Conservation (phyloP, 1,284 basidiomycete genomes). For the Sporisorium exsertum region DNA sequence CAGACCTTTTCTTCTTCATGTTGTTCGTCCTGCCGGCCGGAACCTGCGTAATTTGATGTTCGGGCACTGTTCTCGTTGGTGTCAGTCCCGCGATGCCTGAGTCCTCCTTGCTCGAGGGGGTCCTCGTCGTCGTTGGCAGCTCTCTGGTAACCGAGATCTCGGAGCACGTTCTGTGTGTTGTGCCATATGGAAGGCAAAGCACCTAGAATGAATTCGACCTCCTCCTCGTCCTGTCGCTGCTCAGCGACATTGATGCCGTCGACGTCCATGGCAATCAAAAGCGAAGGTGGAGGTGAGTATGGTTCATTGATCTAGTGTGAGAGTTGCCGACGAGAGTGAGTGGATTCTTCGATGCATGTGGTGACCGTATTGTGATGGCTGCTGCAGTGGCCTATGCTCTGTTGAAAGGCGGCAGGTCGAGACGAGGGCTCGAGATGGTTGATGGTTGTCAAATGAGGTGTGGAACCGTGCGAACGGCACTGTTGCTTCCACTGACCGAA, state of each 20-base stretch:
- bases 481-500: slow-evolving; percentile 2
- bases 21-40: background rate
- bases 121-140: slow-evolving; percentile 3
- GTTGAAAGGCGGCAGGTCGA: background rate
- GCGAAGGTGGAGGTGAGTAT: background rate
- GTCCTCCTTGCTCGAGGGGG: slow-evolving; percentile 2
- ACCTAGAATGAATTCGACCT: slow-evolving; percentile 46
- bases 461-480: slow-evolving; percentile 21
- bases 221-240: slow-evolving; percentile 33
- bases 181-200: slow-evolving; percentile 40
- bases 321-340: background rate
- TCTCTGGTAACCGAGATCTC: slow-evolving; percentile 35
- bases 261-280: slow-evolving; percentile 14
- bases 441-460: background rate
- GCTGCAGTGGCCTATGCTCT: background rate
- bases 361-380: background rate
- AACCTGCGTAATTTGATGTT: background rate
- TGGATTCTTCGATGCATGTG: background rate
- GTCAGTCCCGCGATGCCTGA: slow-evolving; percentile 5
- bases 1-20: slow-evolving; percentile 40
- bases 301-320: background rate
- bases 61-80: background rate
- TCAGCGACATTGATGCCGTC: slow-evolving; percentile 13
- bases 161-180: slow-evolving; percentile 41
- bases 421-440: background rate